These are phyloP conservation scores for Colletotrichum cereale DNA, from an alignment of 2,329 filamentous ascomycete genomes.

Conservation along the genomic window DNA sequence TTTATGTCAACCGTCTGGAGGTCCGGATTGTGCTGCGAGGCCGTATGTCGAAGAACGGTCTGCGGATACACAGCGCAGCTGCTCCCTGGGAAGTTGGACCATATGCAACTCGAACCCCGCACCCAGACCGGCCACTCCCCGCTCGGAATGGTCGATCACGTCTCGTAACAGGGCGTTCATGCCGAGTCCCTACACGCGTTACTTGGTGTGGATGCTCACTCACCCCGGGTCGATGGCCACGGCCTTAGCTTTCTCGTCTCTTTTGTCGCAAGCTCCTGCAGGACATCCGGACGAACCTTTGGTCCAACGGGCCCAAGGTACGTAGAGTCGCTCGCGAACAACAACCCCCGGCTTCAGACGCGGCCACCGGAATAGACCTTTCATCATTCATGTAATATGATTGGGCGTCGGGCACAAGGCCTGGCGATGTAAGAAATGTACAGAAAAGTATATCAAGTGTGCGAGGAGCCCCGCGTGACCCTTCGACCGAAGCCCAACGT, in stretches of 20 bases:
- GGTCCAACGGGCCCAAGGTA: slow-evolving; percentile 16
- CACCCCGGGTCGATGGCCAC: neutral
- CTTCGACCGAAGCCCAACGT: neutral
- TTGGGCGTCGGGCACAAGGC: neutral
- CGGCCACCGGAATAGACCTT: neutral
- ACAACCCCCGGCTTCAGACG: neutral
- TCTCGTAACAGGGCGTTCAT: neutral
- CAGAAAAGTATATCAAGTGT: neutral
- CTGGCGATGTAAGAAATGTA: neutral
- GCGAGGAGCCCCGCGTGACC: neutral
- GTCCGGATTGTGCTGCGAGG: neutral
- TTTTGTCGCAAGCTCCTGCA: neutral
- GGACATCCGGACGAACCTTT: slow-evolving; percentile 24
- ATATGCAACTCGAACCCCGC: neutral
- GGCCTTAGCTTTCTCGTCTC: neutral
- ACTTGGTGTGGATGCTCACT: neutral
- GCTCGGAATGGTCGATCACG: neutral
- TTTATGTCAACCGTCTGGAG: neutral
- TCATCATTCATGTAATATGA: neutral
- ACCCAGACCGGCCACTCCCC: neutral
- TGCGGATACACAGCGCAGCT: too few relatives aligned
- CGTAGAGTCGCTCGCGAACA: neutral
- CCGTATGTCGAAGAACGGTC: neutral
- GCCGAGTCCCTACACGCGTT: neutral
- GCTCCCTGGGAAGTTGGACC: neutral